Conservation (phyloP, 352 stramenopile genomes). For the Globisporangium orthogonon region DNA sequence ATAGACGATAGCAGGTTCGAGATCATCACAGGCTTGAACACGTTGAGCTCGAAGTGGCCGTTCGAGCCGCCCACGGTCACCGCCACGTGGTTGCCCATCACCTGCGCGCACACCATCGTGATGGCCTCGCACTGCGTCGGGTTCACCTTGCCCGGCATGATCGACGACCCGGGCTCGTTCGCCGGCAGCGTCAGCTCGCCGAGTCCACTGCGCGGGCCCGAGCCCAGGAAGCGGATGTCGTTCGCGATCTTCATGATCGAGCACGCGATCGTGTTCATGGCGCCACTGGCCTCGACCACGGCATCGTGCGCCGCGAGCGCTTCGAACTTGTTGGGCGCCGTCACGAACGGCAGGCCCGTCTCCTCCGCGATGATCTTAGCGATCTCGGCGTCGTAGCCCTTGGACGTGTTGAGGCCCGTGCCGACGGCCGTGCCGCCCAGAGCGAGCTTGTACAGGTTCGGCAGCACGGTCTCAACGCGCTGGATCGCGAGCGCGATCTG, state of each 20-base stretch:
- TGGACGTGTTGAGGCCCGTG: constrained; percentile 89
- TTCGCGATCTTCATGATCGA: constrained; percentile 80
- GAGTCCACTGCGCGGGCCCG: constrained; percentile 47
- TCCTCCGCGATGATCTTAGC: constrained; percentile 90
- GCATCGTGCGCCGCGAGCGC: constrained; percentile 63
- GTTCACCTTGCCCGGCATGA: constrained; percentile 77
- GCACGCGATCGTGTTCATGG: constrained; percentile 66
- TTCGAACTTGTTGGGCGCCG: constrained; percentile 96
- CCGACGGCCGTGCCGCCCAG: constrained; percentile 94
- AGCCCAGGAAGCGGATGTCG: constrained; percentile 68
- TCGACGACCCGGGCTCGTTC: constrained; percentile 67
- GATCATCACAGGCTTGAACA: constrained; percentile 97
- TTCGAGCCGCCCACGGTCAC: constrained; percentile 92
- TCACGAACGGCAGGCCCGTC: constrained; percentile 91
- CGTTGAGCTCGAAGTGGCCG: constrained; percentile 97
- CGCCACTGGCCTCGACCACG: constrained; percentile 57
- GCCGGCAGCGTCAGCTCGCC: constrained; percentile 57
- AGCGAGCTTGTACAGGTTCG: constrained; percentile 89
- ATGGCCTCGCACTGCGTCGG: constrained; percentile 94
- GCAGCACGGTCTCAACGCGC: constrained; percentile 78
- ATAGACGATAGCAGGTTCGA: constrained; percentile 79
- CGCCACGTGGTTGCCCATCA: constrained; percentile 95
- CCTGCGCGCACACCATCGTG: constrained; percentile 94
- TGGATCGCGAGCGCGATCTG: constrained; percentile 90
- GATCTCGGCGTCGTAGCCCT: constrained; percentile 93